phyloP scores from a whole-genome alignment of 2,329 filamentous ascomycete species.

The Alternaria angustiovoidea region DNA sequence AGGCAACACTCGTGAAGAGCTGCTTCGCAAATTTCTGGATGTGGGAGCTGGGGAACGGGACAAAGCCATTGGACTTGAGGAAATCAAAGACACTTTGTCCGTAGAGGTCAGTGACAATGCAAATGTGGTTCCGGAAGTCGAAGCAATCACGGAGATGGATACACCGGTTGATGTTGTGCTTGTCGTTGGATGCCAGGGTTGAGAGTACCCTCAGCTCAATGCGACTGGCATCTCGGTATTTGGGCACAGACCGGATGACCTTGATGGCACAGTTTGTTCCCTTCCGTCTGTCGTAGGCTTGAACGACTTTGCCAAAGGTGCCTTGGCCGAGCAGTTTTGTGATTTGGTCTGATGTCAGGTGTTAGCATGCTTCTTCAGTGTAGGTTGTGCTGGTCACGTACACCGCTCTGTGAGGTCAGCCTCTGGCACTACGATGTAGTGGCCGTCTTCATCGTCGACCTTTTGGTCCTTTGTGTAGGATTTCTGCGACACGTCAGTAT shows the following conservation, averaged over 20 bases:
- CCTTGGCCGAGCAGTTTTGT: constrained; percentile 91
- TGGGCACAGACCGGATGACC: constrained; percentile 97
- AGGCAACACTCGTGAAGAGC: constrained; percentile 96
- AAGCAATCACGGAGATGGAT: constrained; percentile 97
- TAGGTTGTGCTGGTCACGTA: constrained; percentile 59
- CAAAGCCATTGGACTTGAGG: constrained; percentile 91
- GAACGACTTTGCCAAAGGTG: constrained; percentile 97
- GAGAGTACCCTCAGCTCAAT: constrained; percentile 94
- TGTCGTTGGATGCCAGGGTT: constrained; percentile 90
- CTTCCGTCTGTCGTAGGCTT: constrained; percentile 81
- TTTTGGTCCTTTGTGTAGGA: constrained; percentile 67
- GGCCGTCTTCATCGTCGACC: constrained; percentile 94
- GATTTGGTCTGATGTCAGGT: constrained; percentile 73
- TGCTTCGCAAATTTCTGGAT: constrained; percentile 97
- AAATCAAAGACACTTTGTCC: constrained; percentile 99
- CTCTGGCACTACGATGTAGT: constrained; percentile 92
- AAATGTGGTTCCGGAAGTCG: constrained; percentile 96
- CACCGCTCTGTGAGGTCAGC: constrained; percentile 88
- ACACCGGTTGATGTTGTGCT: constrained; percentile 91
- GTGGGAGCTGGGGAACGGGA: constrained; percentile 97
- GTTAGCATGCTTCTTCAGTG: constrained; percentile 21
- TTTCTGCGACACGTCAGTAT: constrained; percentile 50
- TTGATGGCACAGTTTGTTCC: constrained; percentile 91
- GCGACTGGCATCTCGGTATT: constrained; percentile 93
- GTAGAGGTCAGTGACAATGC: constrained; percentile 78